phyloP scores from a whole-genome alignment of 2,329 filamentous ascomycete genomes.

The Moelleriella libera region DNA sequence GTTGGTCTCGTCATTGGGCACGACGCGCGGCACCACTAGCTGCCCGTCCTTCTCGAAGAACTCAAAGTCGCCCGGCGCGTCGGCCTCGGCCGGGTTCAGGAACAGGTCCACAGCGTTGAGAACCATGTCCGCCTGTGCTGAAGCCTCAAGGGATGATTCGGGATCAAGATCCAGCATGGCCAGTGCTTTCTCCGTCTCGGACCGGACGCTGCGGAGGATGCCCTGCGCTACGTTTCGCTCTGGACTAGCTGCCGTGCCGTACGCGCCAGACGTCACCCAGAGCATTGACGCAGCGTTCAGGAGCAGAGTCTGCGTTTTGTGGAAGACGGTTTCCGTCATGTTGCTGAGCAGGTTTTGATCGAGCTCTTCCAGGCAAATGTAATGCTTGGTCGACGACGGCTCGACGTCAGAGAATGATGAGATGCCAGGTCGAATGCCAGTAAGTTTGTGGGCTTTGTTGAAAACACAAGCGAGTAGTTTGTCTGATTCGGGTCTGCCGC shows the following conservation, averaged over 20 bases:
- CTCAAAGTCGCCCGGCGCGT: conserved; percentile 12
- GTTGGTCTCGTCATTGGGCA: conserved; percentile 12
- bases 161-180: conserved; percentile 31
- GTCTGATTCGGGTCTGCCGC: conserved; percentile 7
- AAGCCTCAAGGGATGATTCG: conserved; percentile 3
- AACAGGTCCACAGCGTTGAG: conserved; percentile 11
- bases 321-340: conserved; percentile 23
- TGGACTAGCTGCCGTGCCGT: conserved; percentile 18
- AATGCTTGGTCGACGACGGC: conserved; percentile 8
- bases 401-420: conserved; percentile 7
- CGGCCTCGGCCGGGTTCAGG: conserved; percentile 6
- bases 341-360: conserved; percentile 26
- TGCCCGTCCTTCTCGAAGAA: conserved; percentile 14
- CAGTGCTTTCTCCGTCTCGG: conserved; percentile 28
- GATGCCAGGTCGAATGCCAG: conserved; percentile 7
- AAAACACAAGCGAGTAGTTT: conserved; percentile 9
- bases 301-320: conserved; percentile 19
- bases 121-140: conserved; percentile 16
- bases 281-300: conserved; percentile 19
- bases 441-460: neutral
- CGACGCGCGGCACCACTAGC: conserved; percentile 14
- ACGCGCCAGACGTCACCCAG: conserved; percentile 26
- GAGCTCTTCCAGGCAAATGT: conserved; percentile 29
- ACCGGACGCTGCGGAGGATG: conserved; percentile 29
- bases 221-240: conserved; percentile 30